Evolutionary conservation across 768 basidiomycete genomes (phyloP).

Genomic region (Rhizopogon salebrosus): DNA sequence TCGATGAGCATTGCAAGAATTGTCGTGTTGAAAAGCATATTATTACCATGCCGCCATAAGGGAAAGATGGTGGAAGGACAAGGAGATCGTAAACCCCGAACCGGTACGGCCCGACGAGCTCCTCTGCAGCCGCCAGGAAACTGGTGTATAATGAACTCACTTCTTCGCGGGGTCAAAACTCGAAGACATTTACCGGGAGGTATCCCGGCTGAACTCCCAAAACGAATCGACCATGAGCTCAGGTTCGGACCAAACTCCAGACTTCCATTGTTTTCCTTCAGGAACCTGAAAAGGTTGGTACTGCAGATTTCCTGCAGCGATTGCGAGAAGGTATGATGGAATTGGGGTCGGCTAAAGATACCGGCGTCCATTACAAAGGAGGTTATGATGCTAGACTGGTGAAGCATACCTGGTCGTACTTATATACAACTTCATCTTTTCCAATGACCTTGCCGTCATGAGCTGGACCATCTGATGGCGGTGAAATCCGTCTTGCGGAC

Average conservation of each 20-base stretch:
- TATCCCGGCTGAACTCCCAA: conserved; percentile 57
- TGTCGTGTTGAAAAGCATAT: neutral
- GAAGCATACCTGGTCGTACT: conserved; percentile 42
- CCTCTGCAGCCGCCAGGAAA: conserved; percentile 44
- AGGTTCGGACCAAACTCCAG: conserved; percentile 60
- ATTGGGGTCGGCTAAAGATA: conserved; percentile 42
- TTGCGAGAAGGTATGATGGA: conserved; percentile 55
- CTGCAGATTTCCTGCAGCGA: conserved; percentile 51
- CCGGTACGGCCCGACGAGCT: conserved; percentile 42
- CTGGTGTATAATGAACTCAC: conserved; percentile 18
- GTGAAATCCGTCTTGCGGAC: conserved; percentile 49
- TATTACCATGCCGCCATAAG: conserved; percentile 48
- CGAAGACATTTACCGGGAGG: conserved; percentile 32
- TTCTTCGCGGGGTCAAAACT: neutral
- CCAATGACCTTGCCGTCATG: conserved; percentile 41
- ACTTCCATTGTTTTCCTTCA: conserved; percentile 41
- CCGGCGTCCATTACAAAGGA: neutral
- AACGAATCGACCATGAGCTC: conserved; percentile 42
- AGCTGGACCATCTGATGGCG: conserved; percentile 35
- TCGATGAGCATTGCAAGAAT: neutral
- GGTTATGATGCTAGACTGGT: neutral
- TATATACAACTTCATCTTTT: conserved; percentile 40
- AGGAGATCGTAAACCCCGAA: conserved; percentile 56
- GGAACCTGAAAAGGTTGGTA: conserved; percentile 37
- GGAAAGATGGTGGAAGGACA: conserved; percentile 54